Percentiles rank a stretch among this genome's conserved stretches.
Conservation (phyloP, 345 rosid genomes). For the Turritis glabra region DNA sequence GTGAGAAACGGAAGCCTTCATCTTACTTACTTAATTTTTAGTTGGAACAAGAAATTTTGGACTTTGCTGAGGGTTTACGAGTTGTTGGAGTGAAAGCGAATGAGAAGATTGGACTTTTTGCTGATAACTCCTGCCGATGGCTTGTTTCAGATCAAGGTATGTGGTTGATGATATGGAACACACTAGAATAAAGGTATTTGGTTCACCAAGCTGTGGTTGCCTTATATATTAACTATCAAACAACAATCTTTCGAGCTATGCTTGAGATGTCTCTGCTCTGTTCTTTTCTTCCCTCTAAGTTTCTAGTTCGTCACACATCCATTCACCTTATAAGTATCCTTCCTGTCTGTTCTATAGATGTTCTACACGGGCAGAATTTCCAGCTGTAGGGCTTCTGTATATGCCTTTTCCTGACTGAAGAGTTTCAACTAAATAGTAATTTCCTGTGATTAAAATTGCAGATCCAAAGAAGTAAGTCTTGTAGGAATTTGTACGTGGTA, state of each 20-base stretch:
- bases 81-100: constrained; percentile 72
- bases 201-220: not conserved
- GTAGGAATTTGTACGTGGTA: not conserved
- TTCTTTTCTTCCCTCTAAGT: not conserved
- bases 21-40: constrained; percentile 37
- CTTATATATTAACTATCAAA: not conserved
- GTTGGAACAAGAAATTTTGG: constrained; percentile 85
- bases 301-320: not conserved
- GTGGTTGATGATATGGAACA: not conserved
- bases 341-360: not conserved
- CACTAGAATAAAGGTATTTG: not conserved
- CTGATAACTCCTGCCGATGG: constrained; percentile 96
- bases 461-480: not conserved
- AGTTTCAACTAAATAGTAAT: not conserved
- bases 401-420: not conserved
- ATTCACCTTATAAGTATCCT: not conserved
- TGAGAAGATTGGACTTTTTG: constrained; percentile 86
- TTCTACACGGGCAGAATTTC: not conserved
- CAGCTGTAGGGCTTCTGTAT: not conserved
- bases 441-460: not conserved
- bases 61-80: constrained; percentile 83
- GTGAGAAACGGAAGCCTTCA: constrained; percentile 5
- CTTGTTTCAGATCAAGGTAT: constrained; percentile 94
- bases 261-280: not conserved
- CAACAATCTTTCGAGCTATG: not conserved